A percentile compares a stretch with the other conserved stretches of the same genome.
Conservation (phyloP, 2,329 filamentous ascomycete genomes). For the Bertia moriformis region DNA sequence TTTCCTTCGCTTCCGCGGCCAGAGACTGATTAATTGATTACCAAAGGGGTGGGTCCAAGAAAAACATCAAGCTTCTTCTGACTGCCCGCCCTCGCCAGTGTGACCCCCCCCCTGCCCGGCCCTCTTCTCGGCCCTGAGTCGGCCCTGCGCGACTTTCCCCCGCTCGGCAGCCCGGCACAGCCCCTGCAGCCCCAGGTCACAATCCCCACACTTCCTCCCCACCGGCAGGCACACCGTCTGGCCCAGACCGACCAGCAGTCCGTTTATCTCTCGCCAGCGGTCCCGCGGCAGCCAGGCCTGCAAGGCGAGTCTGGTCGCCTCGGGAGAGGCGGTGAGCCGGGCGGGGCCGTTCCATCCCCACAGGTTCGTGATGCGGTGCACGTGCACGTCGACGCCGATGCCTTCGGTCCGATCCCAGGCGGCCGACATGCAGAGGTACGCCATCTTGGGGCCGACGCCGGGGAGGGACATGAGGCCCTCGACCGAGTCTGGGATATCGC, state of each 20-base stretch:
- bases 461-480: constrained; percentile 49
- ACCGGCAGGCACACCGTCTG: constrained; percentile 58
- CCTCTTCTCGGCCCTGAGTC: too few relatives aligned
- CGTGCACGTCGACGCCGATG: constrained; percentile 55
- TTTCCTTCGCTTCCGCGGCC: too few relatives aligned
- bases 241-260: constrained; percentile 57
- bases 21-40: too few relatives aligned
- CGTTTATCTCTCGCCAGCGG: constrained; percentile 63
- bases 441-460: constrained; percentile 65
- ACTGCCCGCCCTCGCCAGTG: too few relatives aligned
- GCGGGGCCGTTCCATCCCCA: constrained; percentile 48
- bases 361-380: constrained; percentile 61
- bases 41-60: too few relatives aligned
- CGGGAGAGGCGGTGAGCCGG: constrained; percentile 50
- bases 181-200: not conserved
- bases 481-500: constrained; percentile 54
- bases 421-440: constrained; percentile 53
- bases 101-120: too few relatives aligned
- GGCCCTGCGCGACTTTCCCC: too few relatives aligned
- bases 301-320: constrained; percentile 48
- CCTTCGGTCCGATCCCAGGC: constrained; percentile 51
- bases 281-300: constrained; percentile 56
- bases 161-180: not conserved
- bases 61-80: too few relatives aligned
- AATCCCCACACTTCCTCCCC: constrained; percentile 17